Percentiles rank a stretch among this genome's conserved stretches.
phyloP scores from a whole-genome alignment of 305 asterid genomes.

The Galium porrigens region DNA sequence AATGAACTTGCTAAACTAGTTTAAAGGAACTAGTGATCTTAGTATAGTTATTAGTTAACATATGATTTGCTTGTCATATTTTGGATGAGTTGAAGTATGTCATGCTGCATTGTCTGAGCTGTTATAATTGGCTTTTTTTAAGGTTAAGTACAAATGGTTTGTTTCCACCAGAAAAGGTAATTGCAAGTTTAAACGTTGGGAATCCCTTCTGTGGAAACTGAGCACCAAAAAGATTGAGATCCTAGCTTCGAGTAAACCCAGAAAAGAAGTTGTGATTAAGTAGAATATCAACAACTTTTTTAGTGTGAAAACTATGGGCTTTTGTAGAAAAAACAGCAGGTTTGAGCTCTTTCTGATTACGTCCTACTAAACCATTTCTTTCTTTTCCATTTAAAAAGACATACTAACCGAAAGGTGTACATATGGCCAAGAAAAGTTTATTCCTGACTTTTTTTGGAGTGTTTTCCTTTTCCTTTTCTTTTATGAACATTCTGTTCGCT shows the following conservation, averaged over 20 bases:
- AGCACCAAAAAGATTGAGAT: conserved; percentile 11
- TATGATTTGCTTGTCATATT: neutral
- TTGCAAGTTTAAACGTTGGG: neutral
- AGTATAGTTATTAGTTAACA: too few species aligned
- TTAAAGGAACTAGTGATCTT: too few species aligned
- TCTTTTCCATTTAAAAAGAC: neutral
- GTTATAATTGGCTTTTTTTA: neutral
- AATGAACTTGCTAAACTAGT: neutral
- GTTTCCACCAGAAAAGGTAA: neutral
- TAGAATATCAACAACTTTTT: conserved; percentile 5
- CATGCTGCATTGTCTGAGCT: neutral
- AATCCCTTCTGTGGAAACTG: conserved; percentile 8
- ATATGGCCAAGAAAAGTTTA: neutral
- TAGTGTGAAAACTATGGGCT: conserved; percentile 2
- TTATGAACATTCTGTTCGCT: neutral
- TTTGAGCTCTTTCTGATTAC: neutral
- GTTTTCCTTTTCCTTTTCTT: neutral
- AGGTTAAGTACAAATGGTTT: neutral
- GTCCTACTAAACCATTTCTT: neutral
- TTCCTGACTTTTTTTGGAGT: neutral
- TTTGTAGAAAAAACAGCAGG: neutral
- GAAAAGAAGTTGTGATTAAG: neutral
- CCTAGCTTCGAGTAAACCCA: neutral
- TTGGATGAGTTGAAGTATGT: neutral
- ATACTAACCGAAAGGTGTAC: conserved; percentile 9